A percentile compares a stretch with the other conserved stretches of the same genome.
phyloP scores from a whole-genome alignment of 2,329 filamentous ascomycete genomes.

The Alternaria gansuensis region DNA sequence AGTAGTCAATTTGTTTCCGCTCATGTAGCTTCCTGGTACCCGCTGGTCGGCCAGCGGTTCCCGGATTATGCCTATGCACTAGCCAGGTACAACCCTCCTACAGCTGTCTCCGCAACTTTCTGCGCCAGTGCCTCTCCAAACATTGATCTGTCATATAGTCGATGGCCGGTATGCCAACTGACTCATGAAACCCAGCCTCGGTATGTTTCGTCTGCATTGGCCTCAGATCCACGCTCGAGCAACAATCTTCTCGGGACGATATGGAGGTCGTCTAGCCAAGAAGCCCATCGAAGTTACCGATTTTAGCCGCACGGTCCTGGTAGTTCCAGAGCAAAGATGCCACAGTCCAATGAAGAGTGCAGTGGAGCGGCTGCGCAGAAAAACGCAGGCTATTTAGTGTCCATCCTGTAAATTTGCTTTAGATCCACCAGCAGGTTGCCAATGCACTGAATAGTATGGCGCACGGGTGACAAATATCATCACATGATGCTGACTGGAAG shows the following conservation, averaged over 20 bases:
- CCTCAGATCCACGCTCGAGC: neutral
- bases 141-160: constrained; percentile 1
- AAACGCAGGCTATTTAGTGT: neutral
- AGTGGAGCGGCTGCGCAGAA: neutral
- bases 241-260: neutral
- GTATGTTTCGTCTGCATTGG: neutral
- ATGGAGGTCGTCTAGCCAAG: neutral
- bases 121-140: neutral
- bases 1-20: neutral
- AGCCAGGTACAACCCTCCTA: neutral
- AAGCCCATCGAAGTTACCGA: neutral
- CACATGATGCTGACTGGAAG: constrained; percentile 4
- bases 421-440: neutral
- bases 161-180: neutral
- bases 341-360: neutral
- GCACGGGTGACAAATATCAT: neutral
- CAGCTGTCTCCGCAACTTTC: constrained; percentile 3
- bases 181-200: neutral
- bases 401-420: neutral
- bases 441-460: neutral
- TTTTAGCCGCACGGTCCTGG: neutral
- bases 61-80: neutral
- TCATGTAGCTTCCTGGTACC: neutral
- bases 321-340: neutral
- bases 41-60: neutral